phyloP scores from a whole-genome alignment of 2,329 filamentous ascomycete genomes.

The Talaromyces sp. region DNA sequence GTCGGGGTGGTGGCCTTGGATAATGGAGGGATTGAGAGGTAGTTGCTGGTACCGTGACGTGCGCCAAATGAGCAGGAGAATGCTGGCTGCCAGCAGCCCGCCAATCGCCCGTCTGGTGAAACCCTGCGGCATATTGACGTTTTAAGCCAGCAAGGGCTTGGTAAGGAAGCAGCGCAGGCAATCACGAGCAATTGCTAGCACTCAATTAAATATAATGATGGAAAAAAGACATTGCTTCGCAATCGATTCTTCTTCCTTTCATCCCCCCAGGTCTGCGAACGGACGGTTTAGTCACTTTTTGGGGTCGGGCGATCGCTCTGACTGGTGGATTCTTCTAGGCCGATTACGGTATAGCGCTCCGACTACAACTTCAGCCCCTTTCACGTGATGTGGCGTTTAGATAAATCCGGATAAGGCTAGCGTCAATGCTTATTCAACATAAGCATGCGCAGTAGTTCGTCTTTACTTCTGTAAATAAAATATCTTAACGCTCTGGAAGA shows the following conservation, averaged over 20 bases:
- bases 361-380: background rate
- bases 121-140: constrained; percentile 7
- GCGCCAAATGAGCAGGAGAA: constrained; percentile 9
- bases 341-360: background rate
- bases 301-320: background rate
- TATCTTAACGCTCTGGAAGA: background rate
- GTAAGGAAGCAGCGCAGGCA: background rate
- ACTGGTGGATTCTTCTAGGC: background rate
- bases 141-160: background rate
- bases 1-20: background rate
- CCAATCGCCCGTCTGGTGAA: constrained; percentile 10
- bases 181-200: background rate
- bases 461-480: background rate
- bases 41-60: background rate
- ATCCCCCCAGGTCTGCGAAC: background rate
- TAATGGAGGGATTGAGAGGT: background rate
- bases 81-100: constrained; percentile 7
- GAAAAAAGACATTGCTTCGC: background rate
- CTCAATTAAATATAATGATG: background rate
- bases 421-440: background rate
- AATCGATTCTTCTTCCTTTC: background rate
- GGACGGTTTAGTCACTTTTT: background rate
- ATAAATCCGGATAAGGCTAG: background rate
- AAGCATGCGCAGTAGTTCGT: too few relatives aligned
- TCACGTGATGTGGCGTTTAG: background rate